phyloP scores from a whole-genome alignment of 192 early-diverging fungal species.

The Mortierella alpina region DNA sequence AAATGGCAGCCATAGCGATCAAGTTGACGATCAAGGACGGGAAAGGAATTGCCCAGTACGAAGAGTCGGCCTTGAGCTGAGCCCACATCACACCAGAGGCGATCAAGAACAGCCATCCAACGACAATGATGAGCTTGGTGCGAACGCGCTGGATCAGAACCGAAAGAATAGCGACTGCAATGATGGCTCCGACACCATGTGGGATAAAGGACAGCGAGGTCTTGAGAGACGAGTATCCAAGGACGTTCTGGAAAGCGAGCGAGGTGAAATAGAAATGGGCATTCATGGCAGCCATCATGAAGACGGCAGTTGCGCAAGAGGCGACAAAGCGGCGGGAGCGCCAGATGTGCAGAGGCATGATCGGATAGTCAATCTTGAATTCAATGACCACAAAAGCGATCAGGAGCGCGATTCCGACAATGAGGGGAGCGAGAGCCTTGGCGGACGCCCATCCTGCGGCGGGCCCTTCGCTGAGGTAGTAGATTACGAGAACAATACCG shows the following conservation, averaged over 20 bases:
- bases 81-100: conserved; percentile 29
- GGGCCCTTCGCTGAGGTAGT: conserved; percentile 41
- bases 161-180: neutral
- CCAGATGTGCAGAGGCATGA: conserved; percentile 51
- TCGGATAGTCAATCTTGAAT: conserved; percentile 27
- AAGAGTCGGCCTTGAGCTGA: conserved; percentile 10
- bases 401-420: conserved; percentile 19
- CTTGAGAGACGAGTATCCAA: conserved; percentile 22
- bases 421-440: conserved; percentile 20
- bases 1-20: conserved; percentile 22
- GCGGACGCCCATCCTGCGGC: conserved; percentile 25
- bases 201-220: conserved; percentile 18
- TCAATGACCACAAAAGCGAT: conserved; percentile 25
- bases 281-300: conserved; percentile 20
- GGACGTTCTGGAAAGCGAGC: conserved; percentile 32
- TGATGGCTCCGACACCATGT: conserved; percentile 29
- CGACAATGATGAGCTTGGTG: conserved; percentile 23
- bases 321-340: conserved; percentile 25
- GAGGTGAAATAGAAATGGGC: conserved; percentile 19
- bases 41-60: conserved; percentile 36
- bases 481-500: conserved; percentile 44
- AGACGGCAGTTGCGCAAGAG: conserved; percentile 12
- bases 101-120: conserved; percentile 40
- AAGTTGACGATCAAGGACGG: conserved; percentile 27
- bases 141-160: conserved; percentile 4